Base-by-base conservation (phyloP, 768 basidiomycete species). In the Hericium coralloides region DNA sequence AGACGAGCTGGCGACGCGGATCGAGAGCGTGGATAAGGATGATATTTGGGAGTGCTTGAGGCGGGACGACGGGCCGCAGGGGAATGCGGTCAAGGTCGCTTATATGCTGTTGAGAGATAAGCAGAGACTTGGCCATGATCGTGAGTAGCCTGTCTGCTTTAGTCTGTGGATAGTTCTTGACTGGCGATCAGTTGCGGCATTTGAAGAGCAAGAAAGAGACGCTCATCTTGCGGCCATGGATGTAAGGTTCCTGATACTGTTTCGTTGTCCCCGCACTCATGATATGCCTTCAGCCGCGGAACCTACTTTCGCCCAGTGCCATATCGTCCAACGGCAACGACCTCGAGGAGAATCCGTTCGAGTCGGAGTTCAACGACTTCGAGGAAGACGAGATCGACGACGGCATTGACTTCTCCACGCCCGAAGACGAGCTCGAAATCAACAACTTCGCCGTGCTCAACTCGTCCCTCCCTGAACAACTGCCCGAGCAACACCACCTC, bases 81-180 rank as follows among this genome's bases (percentile, higher is more conserved):
- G 94, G 39, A 97, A 98, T 67, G 86, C 92, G 55, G 87, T 98
- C 67, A 95, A 97, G 72, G 94, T 99, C 7, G 94, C 95, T 0
- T 99, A 98, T 70, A 84, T 94, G 82, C 76, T 99, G 4, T 76
- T 97, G 48, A 77, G 92, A 56, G 95, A 99, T 66, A 94, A 94
- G 73, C 77, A 84, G 63, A 75, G 93, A 39, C 78, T 89, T 54
- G 85, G 92, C 6, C 82, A 87, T 69, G 92, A 93, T 68, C 73
- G 94, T 95, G 65, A 78, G 92, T 78, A 31, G 38, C 12, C 17
- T 8, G 4, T n/a, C 52, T 38, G 56, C 23, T 50, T 9, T 31
- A 8, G 53, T 59, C 26, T 41, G 15, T 60, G 41, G 55, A 23
- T 67, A 47, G 65, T 59, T 58, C 37, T 41, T 36, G 52, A 50